Evolutionary conservation across 371 early-diverging fungal genomes (phyloP), one percentile per base, ranked within the genome.

Genomic region (Catenaria anguillulae): DNA sequence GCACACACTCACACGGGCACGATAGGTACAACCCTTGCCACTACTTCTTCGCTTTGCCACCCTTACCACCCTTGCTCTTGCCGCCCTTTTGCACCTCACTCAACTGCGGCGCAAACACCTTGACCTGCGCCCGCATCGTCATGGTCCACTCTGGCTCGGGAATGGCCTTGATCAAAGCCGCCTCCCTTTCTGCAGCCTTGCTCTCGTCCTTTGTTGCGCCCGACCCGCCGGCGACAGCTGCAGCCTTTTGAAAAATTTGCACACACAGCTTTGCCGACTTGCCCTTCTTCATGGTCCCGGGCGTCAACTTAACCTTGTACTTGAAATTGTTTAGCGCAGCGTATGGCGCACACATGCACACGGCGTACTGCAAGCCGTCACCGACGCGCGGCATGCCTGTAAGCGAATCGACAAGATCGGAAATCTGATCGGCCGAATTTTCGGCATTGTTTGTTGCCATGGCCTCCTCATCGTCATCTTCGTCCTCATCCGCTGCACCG

Each of bases 301-400:
- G 99, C 0, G 85, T 77, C 50, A 99, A 73, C 71, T 97, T 97
- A 33, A 93, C 89, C 72, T 89, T 92, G 75, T 90, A 99, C 73
- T 92, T 94, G 81, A 86, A 95, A 61, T 84, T 83, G 33, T 85
- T 83, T 23, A 99, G 72, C 0, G 90, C 78, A 5, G 73, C 67
- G 72, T 93, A 99, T 0, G 99, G 99, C 4, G 96, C 99, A 68
- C 93, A 90, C 2, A 99, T 89, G 0, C 98, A 92, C 26, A 99
- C 77, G n/a, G 92, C 92, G 73, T 83, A 88, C 60, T 83, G 78
- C 23, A 95, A 65, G 42, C 80, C 82, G 72, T 97, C 96, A n/a
- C 83, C 82, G 0, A 82, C 75, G 50, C 80, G 64, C 6, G 92
- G 94, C 40, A 77, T 73, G 4, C 87, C 81, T 4, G 88, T 92